Evolutionary conservation across 371 early-diverging fungal species (phyloP), one percentile per base, ranked within the genome.

Genomic region (Rhizopus delemar): DNA sequence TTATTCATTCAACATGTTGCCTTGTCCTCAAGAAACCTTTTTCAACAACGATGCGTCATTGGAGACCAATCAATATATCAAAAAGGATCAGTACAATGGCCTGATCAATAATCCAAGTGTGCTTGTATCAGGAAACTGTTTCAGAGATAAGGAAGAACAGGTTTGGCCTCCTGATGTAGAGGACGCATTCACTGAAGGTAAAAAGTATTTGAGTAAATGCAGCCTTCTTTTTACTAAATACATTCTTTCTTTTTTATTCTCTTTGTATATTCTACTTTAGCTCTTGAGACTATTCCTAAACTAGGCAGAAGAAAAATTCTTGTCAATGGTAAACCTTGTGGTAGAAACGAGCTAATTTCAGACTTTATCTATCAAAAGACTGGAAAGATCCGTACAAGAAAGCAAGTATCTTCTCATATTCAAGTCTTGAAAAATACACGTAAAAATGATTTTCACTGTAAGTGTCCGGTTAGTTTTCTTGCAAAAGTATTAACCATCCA

Each of bases 351-450:
- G 60, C 66, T 90, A 31, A 89, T 91, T 49, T 87, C 91, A 12
- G 88, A 89, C 51, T 91, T 77, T 59, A 90, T 90, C 29, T 85
- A 74, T 48, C 84, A 81, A 56, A 82, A 85, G 50, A 90, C 90
- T 0, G 67, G 73, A 43, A 85, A 84, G 43, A 73, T 78, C 33
- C 80, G 91, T 8, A 83, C 90, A 32, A 77, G 89, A 50, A 91
- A 91, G 66, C 91, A 91, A 68, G 90, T 91, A 2, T 90, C 90
- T 1, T 90, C 90, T 5, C 91, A 91, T 58, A 87, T 91, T 46
- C 91, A 91, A 67, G 91, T 91, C 13, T 73, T 89, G 62, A 88
- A 86, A 55, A 88, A 91, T 54, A 87, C 86, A 0, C 77, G 88
- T 63, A 88, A 86, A 66, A 77, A 79, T 28, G 86, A 86, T 35